Conservation (phyloP, 2,329 filamentous ascomycete genomes). For the Stemphylium beticola region DNA sequence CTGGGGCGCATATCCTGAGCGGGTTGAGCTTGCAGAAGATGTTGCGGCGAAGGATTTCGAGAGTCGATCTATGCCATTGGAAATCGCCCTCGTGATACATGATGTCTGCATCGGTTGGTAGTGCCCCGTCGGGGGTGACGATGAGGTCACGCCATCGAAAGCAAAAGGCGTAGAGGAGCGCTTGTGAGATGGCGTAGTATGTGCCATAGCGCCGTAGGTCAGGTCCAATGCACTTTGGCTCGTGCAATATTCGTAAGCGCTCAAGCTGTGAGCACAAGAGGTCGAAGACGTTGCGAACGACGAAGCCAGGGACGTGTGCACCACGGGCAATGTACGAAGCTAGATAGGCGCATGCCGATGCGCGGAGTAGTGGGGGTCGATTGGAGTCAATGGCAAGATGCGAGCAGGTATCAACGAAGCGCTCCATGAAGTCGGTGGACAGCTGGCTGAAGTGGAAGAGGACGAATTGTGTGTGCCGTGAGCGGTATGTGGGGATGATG, state of each 20-base stretch:
- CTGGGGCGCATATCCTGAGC: constrained; percentile 89
- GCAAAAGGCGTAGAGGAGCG: constrained; percentile 92
- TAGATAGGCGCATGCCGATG: constrained; percentile 88
- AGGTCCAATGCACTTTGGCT: constrained; percentile 78
- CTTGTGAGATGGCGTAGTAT: constrained; percentile 89
- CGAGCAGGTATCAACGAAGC: constrained; percentile 80
- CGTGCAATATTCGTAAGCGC: constrained; percentile 73
- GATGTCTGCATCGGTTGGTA: constrained; percentile 55
- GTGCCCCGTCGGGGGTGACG: constrained; percentile 57
- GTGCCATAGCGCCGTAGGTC: constrained; percentile 82
- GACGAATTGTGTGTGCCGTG: constrained; percentile 92
- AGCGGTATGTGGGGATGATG: constrained; percentile 89
- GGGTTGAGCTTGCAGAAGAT: constrained; percentile 92
- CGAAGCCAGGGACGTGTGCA: constrained; percentile 74
- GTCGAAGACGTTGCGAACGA: constrained; percentile 82
- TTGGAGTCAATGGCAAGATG: constrained; percentile 72
- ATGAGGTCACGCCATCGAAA: constrained; percentile 96
- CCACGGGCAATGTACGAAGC: constrained; percentile 94
- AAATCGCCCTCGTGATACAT: constrained; percentile 74
- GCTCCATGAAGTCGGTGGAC: constrained; percentile 77
- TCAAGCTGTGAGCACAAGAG: constrained; percentile 81
- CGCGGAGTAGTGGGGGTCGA: constrained; percentile 71
- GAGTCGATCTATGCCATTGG: constrained; percentile 76
- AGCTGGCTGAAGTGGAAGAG: constrained; percentile 94
- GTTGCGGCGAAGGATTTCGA: constrained; percentile 74